Conservation (phyloP, 768 basidiomycete species). For the Cystofilobasidium ferigula region DNA sequence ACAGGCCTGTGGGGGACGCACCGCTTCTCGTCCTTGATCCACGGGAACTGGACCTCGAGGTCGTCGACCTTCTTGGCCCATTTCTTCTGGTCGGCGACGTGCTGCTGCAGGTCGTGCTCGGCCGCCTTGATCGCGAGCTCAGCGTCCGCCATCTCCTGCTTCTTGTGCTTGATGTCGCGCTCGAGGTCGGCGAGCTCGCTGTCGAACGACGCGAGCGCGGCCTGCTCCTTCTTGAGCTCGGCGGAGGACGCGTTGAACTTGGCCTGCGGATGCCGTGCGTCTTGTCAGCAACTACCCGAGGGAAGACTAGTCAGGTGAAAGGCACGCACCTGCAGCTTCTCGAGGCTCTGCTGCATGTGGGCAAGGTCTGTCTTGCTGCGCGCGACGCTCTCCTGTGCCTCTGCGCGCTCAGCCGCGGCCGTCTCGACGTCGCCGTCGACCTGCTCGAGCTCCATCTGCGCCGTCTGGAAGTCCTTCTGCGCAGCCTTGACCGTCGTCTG, state of each 20-base stretch:
- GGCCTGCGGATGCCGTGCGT: slow-evolving; percentile 35
- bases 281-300: neutral
- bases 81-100: slow-evolving; percentile 55
- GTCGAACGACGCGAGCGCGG: slow-evolving; percentile 76
- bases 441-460: slow-evolving; percentile 78
- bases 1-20: slow-evolving; percentile 43
- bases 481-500: slow-evolving; percentile 67
- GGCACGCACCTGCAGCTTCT: slow-evolving; percentile 42
- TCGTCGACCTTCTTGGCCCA: slow-evolving; percentile 48
- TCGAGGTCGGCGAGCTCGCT: slow-evolving; percentile 77
- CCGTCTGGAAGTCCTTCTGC: slow-evolving; percentile 83
- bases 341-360: slow-evolving; percentile 48
- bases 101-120: slow-evolving; percentile 55
- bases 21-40: slow-evolving; percentile 83
- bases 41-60: slow-evolving; percentile 71
- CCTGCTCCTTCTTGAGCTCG: slow-evolving; percentile 71
- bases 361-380: slow-evolving; percentile 46
- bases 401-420: slow-evolving; percentile 43
- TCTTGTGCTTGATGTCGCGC: slow-evolving; percentile 67
- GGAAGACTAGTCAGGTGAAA: neutral
- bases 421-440: slow-evolving; percentile 59
- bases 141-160: slow-evolving; percentile 54
- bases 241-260: slow-evolving; percentile 55
- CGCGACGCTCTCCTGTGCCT: slow-evolving; percentile 37
- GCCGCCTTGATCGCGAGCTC: slow-evolving; percentile 56